Evolutionary conservation across 2,329 filamentous ascomycete genomes (phyloP).

Genomic region (Cytospora leucostoma): DNA sequence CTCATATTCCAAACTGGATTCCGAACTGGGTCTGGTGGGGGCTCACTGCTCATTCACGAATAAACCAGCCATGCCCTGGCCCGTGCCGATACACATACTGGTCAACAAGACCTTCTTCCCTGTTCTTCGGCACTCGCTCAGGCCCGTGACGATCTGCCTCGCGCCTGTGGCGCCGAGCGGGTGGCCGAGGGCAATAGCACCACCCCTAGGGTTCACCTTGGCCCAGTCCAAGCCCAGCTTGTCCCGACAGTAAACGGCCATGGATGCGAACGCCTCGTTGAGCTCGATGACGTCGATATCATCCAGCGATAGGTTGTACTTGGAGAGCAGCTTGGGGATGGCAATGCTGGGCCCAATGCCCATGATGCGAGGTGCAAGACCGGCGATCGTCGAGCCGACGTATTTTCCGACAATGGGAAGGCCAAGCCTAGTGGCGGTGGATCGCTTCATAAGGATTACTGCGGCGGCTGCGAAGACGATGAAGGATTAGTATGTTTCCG

Average conservation of each 20-base stretch:
- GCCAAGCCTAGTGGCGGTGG: conserved; percentile 79
- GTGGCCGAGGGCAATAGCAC: conserved; percentile 81
- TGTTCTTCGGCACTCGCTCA: conserved; percentile 79
- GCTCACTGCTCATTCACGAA: conserved; percentile 61
- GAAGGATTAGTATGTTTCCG: conserved; percentile 13
- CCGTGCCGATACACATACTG: conserved; percentile 81
- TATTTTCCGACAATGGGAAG: conserved; percentile 95
- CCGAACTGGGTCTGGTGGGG: not conserved
- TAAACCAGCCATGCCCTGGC: conserved; percentile 68
- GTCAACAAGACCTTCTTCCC: conserved; percentile 92
- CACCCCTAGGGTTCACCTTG: conserved; percentile 81
- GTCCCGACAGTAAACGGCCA: conserved; percentile 92
- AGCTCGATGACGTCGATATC: conserved; percentile 91
- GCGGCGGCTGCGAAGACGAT: conserved; percentile 64
- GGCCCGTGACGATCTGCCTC: conserved; percentile 82
- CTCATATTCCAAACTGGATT: not conserved
- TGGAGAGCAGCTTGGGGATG: conserved; percentile 79
- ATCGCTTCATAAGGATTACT: conserved; percentile 90
- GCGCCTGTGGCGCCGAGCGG: conserved; percentile 78
- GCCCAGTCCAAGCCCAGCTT: conserved; percentile 68
- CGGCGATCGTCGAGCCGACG: conserved; percentile 86
- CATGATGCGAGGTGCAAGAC: conserved; percentile 93
- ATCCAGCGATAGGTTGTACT: conserved; percentile 74
- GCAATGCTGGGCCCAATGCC: conserved; percentile 80
- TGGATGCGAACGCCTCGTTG: conserved; percentile 97